Conservation (phyloP, 2,329 filamentous ascomycete genomes). For the Tolypocladium ovalisporum region DNA sequence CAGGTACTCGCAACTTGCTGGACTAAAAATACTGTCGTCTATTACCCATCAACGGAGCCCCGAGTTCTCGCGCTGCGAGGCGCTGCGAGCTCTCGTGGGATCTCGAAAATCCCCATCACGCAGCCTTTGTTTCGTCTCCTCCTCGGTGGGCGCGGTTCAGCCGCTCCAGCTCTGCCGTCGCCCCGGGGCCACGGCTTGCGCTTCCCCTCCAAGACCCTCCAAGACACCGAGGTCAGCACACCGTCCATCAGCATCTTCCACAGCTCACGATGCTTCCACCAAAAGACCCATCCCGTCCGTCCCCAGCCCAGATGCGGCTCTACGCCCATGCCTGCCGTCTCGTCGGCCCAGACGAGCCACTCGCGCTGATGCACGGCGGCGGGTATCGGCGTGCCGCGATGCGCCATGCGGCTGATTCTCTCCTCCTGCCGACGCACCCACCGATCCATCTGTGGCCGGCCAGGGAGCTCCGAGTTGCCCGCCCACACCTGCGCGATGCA, state of each 20-base stretch:
- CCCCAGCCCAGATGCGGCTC: conserved; percentile 24
- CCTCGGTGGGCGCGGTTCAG: neutral
- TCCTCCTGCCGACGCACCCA: conserved; percentile 10
- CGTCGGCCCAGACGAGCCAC: conserved; percentile 14
- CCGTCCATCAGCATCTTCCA: neutral
- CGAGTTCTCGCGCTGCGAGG: no score
- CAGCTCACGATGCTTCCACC: neutral
- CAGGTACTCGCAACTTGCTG: no score
- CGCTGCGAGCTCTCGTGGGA: no score
- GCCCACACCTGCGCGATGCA: conserved; percentile 16
- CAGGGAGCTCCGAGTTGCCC: conserved; percentile 14
- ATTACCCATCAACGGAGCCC: no score
- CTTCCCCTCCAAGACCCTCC: neutral
- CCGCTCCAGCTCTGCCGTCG: neutral
- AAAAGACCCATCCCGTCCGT: neutral
- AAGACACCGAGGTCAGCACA: neutral
- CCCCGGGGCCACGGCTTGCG: neutral
- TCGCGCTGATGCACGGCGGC: conserved; percentile 10
- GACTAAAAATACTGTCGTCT: no score
- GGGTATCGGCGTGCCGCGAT: conserved; percentile 11
- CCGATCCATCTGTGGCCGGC: neutral
- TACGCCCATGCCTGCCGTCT: conserved; percentile 28
- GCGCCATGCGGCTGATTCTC: conserved; percentile 9
- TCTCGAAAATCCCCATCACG: no score
- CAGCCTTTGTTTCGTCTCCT: neutral